Conservation (phyloP, 2,329 filamentous ascomycete species). For the Botrytis cinerea region DNA sequence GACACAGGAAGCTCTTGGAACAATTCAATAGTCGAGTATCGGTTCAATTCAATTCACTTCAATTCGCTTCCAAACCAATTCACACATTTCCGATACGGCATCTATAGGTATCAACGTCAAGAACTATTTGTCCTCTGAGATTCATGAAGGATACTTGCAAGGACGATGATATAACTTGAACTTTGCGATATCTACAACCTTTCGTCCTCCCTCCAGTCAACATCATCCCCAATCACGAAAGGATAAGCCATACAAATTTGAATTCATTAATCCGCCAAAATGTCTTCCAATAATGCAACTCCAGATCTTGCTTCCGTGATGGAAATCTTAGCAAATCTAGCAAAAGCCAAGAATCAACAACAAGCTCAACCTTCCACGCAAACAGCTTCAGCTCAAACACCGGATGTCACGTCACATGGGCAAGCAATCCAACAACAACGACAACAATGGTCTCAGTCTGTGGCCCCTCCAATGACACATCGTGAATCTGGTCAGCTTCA, state of each 20-base stretch:
- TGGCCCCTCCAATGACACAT: neutral
- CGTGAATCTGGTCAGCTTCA: neutral
- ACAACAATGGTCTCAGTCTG: conserved; percentile 19
- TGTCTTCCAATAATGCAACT: conserved; percentile 36
- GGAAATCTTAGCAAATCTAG: conserved; percentile 37
- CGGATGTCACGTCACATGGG: conserved; percentile 34
- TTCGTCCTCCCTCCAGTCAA: neutral
- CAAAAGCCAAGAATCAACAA: conserved; percentile 28
- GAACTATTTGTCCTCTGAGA: neutral
- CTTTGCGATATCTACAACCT: neutral
- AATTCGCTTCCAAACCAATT: no score
- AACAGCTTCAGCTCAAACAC: conserved; percentile 41
- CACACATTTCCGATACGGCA: neutral
- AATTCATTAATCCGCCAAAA: conserved; percentile 19
- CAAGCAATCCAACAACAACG: conserved; percentile 37
- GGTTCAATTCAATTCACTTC: neutral
- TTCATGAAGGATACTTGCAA: neutral
- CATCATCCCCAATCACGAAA: neutral
- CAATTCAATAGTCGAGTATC: neutral
- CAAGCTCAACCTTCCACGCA: conserved; percentile 25
- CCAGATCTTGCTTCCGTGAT: conserved; percentile 42
- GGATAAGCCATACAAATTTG: neutral
- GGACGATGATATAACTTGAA: neutral
- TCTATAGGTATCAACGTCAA: neutral
- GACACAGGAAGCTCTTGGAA: neutral